Evolutionary conservation across 768 basidiomycete species (phyloP), one percentile per base, ranked within the genome.

Genomic region (Xerocomellus intermedius): DNA sequence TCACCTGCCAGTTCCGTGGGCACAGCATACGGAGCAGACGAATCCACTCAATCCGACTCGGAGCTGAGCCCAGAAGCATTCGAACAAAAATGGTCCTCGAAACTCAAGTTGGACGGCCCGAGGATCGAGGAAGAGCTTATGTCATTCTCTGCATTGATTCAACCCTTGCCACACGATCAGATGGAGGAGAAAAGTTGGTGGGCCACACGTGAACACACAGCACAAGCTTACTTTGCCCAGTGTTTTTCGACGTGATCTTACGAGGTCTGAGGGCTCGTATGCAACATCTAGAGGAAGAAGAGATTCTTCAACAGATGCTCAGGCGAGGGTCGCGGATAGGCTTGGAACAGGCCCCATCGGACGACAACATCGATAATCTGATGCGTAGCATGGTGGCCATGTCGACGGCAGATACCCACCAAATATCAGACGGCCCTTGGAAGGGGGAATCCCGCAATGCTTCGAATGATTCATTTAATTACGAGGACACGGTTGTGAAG

Each of bases 1-100:
- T 80, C 79, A 3, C 79, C 79, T 30, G 75, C 75, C 8, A 77
- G 75, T 48, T 77, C 79, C 14, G 70, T 80, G 46, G 78, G 75
- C 36, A 79, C 79, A 39, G 69, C 74, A n/a, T 79, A 79, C 32
- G 76, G 73, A 8, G 68, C 67, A 16, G 79, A 80, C 60, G 75
- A 78, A 57, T 79, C 79, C n/a, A 62, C 61, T 36, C 64, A 64
- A n/a, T 72, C 72, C 4, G 79, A 80, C 52, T 56, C 55, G n/a
- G 71, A 70, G 54, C 64, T 79, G 37, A 64, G 67, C 43, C 65
- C 73, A 45, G 66, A 72, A 52, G 73, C 67, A 4, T 77, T 80
- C 54, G 69, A 67, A 38, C 57, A 64, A 46, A 77, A 71, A 55
- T 70, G 71, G 57, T 65, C 69, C 45, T 66, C 67, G 24, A 61